A percentile compares a stretch with the other conserved stretches of the same genome.
Evolutionary conservation across 2,329 filamentous ascomycete species (phyloP).

Genomic region (Lasiodiplodia hormozganensis): DNA sequence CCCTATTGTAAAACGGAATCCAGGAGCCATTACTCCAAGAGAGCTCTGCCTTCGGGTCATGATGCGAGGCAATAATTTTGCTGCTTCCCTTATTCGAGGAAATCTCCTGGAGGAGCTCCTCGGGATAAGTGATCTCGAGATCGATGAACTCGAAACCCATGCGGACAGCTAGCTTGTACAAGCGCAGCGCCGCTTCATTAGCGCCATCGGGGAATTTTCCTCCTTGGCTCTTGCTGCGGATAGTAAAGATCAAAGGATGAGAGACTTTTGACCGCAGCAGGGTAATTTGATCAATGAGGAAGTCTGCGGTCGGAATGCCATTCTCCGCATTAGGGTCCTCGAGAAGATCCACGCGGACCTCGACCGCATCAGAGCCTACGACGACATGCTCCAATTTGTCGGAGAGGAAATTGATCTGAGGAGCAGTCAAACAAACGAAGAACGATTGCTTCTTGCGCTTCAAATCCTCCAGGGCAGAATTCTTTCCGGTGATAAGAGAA

Average conservation of each 20-base stretch:
- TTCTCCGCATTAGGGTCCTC: slow-evolving; percentile 68
- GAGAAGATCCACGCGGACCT: slow-evolving; percentile 90
- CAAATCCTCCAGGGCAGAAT: slow-evolving; percentile 61
- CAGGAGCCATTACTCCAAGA: slow-evolving; percentile 95
- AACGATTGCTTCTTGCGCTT: slow-evolving; percentile 77
- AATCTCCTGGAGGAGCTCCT: slow-evolving; percentile 74
- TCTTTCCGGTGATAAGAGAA: slow-evolving; percentile 69
- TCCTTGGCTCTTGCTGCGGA: slow-evolving; percentile 85
- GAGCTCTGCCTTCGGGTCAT: slow-evolving; percentile 79
- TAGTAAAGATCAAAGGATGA: slow-evolving; percentile 88
- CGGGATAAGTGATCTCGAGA: slow-evolving; percentile 85
- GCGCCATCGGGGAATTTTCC: slow-evolving; percentile 84
- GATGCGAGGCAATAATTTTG: slow-evolving; percentile 92
- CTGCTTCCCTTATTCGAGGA: slow-evolving; percentile 73
- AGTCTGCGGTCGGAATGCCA: slow-evolving; percentile 71
- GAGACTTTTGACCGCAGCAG: slow-evolving; percentile 74
- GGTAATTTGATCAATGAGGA: slow-evolving; percentile 81
- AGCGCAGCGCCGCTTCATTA: slow-evolving; percentile 70
- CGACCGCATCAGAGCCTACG: slow-evolving; percentile 89
- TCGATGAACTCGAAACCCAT: slow-evolving; percentile 93
- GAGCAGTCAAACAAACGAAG: slow-evolving; percentile 89
- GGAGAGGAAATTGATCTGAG: slow-evolving; percentile 70
- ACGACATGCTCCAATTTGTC: slow-evolving; percentile 74
- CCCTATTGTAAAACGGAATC: slow-evolving; percentile 88
- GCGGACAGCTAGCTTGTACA: slow-evolving; percentile 81